Evolutionary conservation across 768 basidiomycete species (phyloP), one percentile per base, ranked within the genome.

Genomic region (Kwoniella sp.): DNA sequence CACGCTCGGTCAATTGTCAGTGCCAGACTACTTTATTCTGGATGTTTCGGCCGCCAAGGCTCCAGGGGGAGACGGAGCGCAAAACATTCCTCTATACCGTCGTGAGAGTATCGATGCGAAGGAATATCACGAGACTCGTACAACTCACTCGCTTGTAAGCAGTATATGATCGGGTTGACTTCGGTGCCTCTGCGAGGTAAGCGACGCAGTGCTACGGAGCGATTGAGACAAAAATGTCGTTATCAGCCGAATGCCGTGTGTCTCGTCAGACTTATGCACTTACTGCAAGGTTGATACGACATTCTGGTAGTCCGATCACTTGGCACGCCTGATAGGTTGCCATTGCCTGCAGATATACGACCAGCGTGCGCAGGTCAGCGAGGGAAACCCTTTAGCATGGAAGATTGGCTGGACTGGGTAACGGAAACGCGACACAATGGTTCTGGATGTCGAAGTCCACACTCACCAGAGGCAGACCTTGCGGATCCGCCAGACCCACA

Each of bases 161-260:
- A 58, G 87, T 86, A 73, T 93, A 93, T 2, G 88, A 81, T 23
- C 91, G 86, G 0, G 90, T 91, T 30, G 87, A 89, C 79, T 93
- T 93, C 0, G 87, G 88, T 1, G 90, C 88, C 78, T 91, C 89
- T n/a, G 89, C 83, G 54, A 93, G 85, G 78, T 91, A 90, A 28
- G 87, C 84, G 17, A 92, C 86, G 30, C 88, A 83, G 73, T 92
- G 90, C 28, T 80, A 45, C 11, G 9, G 53, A 48, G 29, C 28
- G 28, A 2, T n/a, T n/a, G n/a, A n/a, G n/a, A n/a, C n/a, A n/a
- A n/a, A 58, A 30, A 8, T 11, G 11, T 9, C 11, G 23, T 29
- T 29, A 22, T 58, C 57, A 71, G 58, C 28, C 13, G 25, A 20
- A 34, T 28, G 8, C 55, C 13, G 29, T 26, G 20, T 3, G 50